Percentiles rank a stretch among this genome's conserved stretches.
Conservation (phyloP, 345 rosid genomes). For the Brassica napus region DNA sequence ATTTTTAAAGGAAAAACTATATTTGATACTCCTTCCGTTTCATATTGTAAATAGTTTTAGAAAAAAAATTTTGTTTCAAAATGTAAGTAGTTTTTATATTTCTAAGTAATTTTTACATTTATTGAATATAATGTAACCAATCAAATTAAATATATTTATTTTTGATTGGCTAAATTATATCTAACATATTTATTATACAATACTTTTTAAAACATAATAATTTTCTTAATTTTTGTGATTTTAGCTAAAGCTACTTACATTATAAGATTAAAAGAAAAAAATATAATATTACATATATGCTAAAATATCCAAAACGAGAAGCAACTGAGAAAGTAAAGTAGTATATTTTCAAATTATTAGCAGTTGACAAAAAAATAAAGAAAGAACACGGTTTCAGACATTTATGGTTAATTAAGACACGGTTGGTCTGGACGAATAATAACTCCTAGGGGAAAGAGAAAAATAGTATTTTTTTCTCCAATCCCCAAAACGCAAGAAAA, state of each 20-base stretch:
- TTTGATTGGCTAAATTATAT: no score
- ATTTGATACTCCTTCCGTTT: background rate
- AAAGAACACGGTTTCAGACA: background rate
- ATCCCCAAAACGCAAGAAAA: constrained; percentile 27
- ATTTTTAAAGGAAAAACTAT: background rate
- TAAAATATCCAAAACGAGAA: background rate
- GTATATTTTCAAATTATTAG: background rate
- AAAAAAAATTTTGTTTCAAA: no score
- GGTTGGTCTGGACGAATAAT: background rate
- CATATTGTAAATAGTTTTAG: no score
- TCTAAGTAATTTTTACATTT: no score
- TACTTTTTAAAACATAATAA: no score
- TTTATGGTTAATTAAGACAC: background rate
- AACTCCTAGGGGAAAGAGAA: background rate
- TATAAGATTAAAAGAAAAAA: no score
- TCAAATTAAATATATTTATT: no score
- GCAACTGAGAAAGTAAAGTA: background rate
- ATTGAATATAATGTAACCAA: no score
- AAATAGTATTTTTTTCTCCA: background rate
- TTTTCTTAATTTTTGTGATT: no score
- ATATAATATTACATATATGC: background rate
- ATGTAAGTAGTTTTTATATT: no score
- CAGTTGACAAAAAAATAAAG: background rate
- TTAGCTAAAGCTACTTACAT: no score
- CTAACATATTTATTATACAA: no score